Conservation (phyloP, 495 filamentous ascomycete species). For the Hyaloscypha variabilis region DNA sequence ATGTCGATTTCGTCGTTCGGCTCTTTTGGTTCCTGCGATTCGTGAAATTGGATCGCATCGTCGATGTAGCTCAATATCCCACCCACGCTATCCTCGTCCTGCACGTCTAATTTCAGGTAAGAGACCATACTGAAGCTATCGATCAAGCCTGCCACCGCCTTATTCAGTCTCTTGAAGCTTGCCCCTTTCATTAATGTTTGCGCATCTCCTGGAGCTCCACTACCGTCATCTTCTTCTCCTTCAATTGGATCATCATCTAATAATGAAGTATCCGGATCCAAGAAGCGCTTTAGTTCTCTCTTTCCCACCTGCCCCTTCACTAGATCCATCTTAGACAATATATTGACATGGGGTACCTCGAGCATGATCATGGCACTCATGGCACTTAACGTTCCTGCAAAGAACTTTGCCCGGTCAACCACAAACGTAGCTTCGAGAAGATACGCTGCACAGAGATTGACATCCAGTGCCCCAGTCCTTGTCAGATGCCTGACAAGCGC, state of each 20-base stretch:
- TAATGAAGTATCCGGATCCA: conserved; percentile 78
- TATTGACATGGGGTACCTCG: conserved; percentile 92
- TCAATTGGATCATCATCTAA: conserved; percentile 72
- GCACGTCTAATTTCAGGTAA: conserved; percentile 85
- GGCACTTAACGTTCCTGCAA: conserved; percentile 89
- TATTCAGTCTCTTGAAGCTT: conserved; percentile 77
- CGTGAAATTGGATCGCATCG: conserved; percentile 93
- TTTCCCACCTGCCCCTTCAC: conserved; percentile 80
- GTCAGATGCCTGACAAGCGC: conserved; percentile 82
- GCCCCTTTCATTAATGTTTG: conserved; percentile 73
- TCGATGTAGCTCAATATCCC: conserved; percentile 96
- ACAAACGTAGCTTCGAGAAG: conserved; percentile 94
- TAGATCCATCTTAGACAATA: conserved; percentile 96
- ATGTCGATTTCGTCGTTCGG: conserved; percentile 76
- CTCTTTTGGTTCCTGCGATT: conserved; percentile 92
- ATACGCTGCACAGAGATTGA: conserved; percentile 93
- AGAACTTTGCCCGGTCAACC: conserved; percentile 94
- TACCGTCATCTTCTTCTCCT: conserved; percentile 37
- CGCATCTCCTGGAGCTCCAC: conserved; percentile 49
- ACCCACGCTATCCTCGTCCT: conserved; percentile 91
- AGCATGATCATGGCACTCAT: conserved; percentile 99
- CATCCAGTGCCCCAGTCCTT: conserved; percentile 76
- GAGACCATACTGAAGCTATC: conserved; percentile 98
- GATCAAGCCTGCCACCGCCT: conserved; percentile 83
- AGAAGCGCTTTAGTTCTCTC: conserved; percentile 82